A percentile compares a stretch with the other conserved stretches of the same genome.
phyloP scores from a whole-genome alignment of 1,284 basidiomycete genomes.

The Mixia osmundae region DNA sequence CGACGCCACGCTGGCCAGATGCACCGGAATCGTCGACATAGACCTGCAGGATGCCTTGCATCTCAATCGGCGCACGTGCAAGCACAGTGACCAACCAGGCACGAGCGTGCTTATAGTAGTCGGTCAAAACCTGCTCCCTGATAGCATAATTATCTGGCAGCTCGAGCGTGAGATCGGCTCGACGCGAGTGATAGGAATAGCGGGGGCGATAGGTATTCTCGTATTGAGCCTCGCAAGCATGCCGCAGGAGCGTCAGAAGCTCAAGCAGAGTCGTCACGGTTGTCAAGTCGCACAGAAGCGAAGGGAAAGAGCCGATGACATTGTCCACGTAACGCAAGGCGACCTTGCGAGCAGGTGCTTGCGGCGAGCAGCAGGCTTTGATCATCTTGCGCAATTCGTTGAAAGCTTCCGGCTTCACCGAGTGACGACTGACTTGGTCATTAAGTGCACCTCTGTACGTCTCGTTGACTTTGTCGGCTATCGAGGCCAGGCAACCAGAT shows the following conservation, averaged over 20 bases:
- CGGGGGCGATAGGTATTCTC: constrained; percentile 72
- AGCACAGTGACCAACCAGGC: constrained; percentile 68
- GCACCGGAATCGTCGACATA: constrained; percentile 10
- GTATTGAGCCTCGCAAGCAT: constrained; percentile 74
- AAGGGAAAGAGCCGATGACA: constrained; percentile 78
- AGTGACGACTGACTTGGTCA: constrained; percentile 49
- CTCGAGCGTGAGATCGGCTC: constrained; percentile 44
- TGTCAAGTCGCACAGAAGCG: constrained; percentile 69
- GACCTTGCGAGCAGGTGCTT: constrained; percentile 53
- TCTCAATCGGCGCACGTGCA: constrained; percentile 65
- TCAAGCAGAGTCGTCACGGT: constrained; percentile 78
- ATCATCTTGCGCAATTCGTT: constrained; percentile 53
- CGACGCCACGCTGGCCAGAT: constrained; percentile 19
- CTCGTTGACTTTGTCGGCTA: constrained; percentile 51
- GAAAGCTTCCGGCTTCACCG: constrained; percentile 45
- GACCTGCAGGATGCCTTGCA: constrained; percentile 56
- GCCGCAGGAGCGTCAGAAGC: constrained; percentile 64
- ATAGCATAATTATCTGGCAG: constrained; percentile 69
- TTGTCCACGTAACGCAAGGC: constrained; percentile 63
- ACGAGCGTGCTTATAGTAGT: constrained; percentile 47
- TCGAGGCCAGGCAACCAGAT: constrained; percentile 51
- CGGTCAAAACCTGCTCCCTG: constrained; percentile 58
- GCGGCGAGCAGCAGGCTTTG: constrained; percentile 57
- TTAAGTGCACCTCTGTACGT: constrained; percentile 42
- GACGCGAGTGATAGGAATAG: constrained; percentile 56